Evolutionary conservation across 805 yeast species (phyloP).

Genomic region (Candida hispaniensis): DNA sequence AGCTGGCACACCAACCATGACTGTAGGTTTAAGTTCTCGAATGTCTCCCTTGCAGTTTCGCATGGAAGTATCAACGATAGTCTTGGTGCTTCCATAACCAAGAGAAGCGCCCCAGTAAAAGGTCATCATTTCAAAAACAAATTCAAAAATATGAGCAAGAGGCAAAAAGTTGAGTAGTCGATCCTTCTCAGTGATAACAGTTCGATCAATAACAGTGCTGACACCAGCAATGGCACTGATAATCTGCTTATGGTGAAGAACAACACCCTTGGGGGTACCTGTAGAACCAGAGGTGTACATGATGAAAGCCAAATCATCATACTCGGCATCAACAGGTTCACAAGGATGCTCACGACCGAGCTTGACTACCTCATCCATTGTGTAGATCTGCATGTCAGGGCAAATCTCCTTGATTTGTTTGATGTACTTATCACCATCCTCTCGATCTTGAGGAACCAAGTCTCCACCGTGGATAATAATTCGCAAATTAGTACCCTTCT

Average conservation of each 20-base stretch:
- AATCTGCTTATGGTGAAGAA: conserved; percentile 52
- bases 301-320: conserved; percentile 57
- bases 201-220: conserved; percentile 46
- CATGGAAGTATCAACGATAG: conserved; percentile 71
- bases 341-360: conserved; percentile 49
- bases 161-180: conserved; percentile 83
- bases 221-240: conserved; percentile 85
- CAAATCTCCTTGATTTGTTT: conserved; percentile 51
- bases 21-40: conserved; percentile 74
- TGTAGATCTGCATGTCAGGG: conserved; percentile 62
- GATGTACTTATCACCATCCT: conserved; percentile 39
- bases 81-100: conserved; percentile 90
- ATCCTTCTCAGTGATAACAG: conserved; percentile 45
- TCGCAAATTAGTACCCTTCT: conserved; percentile 49
- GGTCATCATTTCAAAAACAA: conserved; percentile 67
- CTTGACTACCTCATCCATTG: conserved; percentile 53
- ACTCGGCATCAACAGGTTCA: conserved; percentile 37
- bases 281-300: conserved; percentile 87
- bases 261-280: conserved; percentile 79
- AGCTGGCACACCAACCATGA: conserved; percentile 98
- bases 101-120: conserved; percentile 84
- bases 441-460: conserved; percentile 47
- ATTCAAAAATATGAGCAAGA: conserved; percentile 90
- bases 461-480: conserved; percentile 62
- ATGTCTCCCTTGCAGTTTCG: conserved; percentile 84